phyloP scores from a whole-genome alignment of 169 alveolate genomes.

The Miamiensis avidus region DNA sequence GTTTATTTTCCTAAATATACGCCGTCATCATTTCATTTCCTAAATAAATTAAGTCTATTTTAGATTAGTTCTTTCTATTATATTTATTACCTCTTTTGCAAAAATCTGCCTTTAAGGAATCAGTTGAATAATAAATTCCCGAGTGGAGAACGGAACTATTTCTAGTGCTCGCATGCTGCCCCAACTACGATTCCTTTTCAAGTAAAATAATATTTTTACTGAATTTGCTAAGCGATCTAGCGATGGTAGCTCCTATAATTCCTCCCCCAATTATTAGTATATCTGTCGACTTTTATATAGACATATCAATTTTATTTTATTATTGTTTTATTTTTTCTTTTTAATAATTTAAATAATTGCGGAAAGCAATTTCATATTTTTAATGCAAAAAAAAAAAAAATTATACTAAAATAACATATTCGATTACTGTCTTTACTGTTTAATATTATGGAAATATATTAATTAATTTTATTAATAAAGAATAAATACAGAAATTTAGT shows the following conservation, averaged over 20 bases:
- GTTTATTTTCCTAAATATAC: not conserved
- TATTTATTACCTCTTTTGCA: slow-evolving; percentile 55
- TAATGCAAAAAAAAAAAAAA: no score
- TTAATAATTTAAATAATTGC: no score
- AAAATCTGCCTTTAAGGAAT: slow-evolving; percentile 57
- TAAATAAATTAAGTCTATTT: no score
- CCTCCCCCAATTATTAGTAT: slow-evolving; percentile 44
- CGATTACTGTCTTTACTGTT: no score
- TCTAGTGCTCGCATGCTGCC: slow-evolving; percentile 65
- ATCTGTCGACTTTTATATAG: not conserved
- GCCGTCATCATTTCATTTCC: not conserved
- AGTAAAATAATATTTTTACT: slow-evolving; percentile 32
- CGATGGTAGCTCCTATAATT: slow-evolving; percentile 26
- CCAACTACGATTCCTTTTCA: slow-evolving; percentile 58
- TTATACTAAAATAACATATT: no score
- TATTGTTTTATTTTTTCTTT: no score
- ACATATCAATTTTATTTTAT: no score
- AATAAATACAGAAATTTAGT: no score
- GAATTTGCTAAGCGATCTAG: slow-evolving; percentile 36
- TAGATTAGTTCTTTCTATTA: no score
- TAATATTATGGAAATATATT: no score
- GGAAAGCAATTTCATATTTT: no score
- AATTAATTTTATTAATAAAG: no score
- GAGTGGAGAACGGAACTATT: slow-evolving; percentile 74
- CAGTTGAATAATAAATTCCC: slow-evolving; percentile 65